These are phyloP conservation scores for Chlorokybus atmophyticus DNA, from an alignment of 139 green algal genomes.

Conservation along the genomic window DNA sequence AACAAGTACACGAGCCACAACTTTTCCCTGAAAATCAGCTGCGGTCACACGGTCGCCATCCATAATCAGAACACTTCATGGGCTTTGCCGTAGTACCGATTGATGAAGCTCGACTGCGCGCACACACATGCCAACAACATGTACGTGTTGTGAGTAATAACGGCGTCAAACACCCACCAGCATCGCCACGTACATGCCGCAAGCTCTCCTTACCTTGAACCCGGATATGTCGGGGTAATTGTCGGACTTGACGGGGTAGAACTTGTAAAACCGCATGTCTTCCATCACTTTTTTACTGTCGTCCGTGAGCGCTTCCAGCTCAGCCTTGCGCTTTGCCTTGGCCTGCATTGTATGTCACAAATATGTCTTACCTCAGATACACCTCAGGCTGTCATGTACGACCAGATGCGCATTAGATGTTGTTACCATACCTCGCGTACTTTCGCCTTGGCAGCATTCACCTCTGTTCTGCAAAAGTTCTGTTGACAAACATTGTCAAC, in stretches of 20 bases:
- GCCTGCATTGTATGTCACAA: too few relatives aligned
- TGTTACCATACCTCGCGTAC: too few relatives aligned
- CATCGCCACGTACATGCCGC: neutral
- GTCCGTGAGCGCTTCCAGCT: neutral
- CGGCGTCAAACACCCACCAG: neutral
- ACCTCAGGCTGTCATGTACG: too few relatives aligned
- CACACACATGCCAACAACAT: neutral
- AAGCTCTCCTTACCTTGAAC: neutral
- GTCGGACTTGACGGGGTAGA: neutral
- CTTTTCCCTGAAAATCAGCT: too few relatives aligned
- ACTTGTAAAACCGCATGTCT: constrained; percentile 4
- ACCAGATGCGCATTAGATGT: too few relatives aligned
- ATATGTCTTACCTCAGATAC: too few relatives aligned
- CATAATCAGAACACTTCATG: neutral
- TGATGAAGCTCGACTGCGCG: constrained; percentile 1
- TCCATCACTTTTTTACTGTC: neutral
- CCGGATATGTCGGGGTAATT: neutral
- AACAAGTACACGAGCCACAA: too few relatives aligned
- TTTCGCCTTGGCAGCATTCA: too few relatives aligned
- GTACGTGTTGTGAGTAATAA: neutral
- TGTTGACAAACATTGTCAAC: too few relatives aligned
- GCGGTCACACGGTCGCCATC: too few relatives aligned
- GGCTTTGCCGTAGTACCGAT: constrained; percentile 4
- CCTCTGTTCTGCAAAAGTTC: too few relatives aligned
- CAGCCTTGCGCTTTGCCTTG: neutral